phyloP scores from a whole-genome alignment of 768 basidiomycete genomes.

The Boletus huronensis region DNA sequence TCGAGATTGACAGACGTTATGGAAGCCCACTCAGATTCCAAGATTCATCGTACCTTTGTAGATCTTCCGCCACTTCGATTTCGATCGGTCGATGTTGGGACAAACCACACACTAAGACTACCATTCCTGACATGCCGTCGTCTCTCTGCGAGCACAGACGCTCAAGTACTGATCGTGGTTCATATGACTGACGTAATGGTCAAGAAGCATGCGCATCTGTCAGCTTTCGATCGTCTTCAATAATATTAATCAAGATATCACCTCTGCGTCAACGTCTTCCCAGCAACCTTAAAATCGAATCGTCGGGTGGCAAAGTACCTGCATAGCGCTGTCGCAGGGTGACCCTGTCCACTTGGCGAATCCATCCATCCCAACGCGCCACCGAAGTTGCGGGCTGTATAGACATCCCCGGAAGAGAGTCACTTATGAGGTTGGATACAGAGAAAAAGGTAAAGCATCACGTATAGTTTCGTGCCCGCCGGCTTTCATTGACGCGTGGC shows the following conservation, averaged over 20 bases:
- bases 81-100: constrained; percentile 12
- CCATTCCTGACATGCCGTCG: background rate
- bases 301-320: background rate
- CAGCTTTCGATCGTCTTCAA: constrained; percentile 11
- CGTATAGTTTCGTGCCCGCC: constrained; percentile 19
- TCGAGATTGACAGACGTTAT: constrained; percentile 23
- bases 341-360: constrained; percentile 12
- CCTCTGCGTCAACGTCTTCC: background rate
- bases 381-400: constrained; percentile 11
- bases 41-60: constrained; percentile 21
- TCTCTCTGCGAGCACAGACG: background rate
- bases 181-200: constrained; percentile 3
- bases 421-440: constrained; percentile 19
- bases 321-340: background rate
- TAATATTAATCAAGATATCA: constrained; percentile 19
- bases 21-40: constrained; percentile 5
- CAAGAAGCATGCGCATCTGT: constrained; percentile 5
- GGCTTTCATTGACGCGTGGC: constrained; percentile 15
- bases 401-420: constrained; percentile 17
- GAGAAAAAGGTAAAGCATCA: constrained; percentile 24
- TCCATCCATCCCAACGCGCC: constrained; percentile 2
- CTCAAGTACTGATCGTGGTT: background rate
- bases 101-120: background rate
- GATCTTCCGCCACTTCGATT: constrained; percentile 20
- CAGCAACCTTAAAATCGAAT: constrained; percentile 21